Percentiles rank a stretch among this genome's conserved stretches.
Conservation (phyloP, 2,329 filamentous ascomycete species). For the Scolecobasidium constrictum region DNA sequence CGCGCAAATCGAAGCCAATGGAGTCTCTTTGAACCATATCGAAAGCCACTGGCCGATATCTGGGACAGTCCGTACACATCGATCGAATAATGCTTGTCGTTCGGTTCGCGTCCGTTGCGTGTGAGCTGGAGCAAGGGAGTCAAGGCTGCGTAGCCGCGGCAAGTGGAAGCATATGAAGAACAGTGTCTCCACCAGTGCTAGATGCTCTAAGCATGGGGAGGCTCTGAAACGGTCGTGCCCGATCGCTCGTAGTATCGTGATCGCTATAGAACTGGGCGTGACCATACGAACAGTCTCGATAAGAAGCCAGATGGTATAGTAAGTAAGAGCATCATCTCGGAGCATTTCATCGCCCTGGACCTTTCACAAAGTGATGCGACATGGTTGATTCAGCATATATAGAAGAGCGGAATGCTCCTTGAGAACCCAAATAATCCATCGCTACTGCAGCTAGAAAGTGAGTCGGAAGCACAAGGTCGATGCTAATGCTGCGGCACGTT, state of each 20-base stretch:
- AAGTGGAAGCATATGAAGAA: background rate
- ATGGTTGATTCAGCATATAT: too few species aligned
- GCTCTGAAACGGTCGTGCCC: background rate
- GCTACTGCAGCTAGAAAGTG: background rate
- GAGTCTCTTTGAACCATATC: conserved; percentile 56
- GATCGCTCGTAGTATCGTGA: background rate
- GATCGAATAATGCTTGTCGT: conserved; percentile 45
- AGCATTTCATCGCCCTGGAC: too few species aligned
- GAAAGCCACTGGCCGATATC: conserved; percentile 46
- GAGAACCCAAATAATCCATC: background rate
- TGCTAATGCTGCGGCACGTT: background rate
- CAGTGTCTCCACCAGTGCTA: background rate
- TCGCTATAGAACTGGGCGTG: background rate
- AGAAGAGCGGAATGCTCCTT: too few species aligned
- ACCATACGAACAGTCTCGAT: background rate
- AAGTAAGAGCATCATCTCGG: background rate
- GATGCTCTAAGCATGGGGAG: background rate
- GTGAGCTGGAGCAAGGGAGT: background rate
- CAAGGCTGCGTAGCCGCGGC: background rate
- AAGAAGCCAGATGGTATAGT: background rate
- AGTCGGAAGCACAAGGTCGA: background rate
- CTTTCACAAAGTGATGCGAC: too few species aligned
- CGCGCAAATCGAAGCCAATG: conserved; percentile 45
- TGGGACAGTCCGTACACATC: conserved; percentile 44
- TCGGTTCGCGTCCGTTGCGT: conserved; percentile 23